Base-by-base conservation (phyloP, 768 basidiomycete genomes). In the Hericium coralloides region DNA sequence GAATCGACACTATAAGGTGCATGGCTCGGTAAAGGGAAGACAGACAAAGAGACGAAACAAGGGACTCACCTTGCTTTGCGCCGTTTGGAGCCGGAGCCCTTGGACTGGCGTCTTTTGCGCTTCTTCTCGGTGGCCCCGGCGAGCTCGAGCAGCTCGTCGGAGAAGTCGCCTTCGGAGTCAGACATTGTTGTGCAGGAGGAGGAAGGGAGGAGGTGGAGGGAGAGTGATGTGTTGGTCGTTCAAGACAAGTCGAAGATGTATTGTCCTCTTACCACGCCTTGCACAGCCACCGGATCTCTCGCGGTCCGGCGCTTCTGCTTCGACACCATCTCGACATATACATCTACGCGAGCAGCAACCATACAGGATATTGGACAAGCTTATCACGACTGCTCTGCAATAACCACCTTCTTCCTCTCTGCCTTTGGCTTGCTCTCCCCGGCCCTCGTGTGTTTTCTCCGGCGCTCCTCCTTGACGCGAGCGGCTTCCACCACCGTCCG, bases 381-480 rank as follows among this genome's bases (percentile, higher is more conserved):
- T 15, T 12, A 50, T 47, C 70, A 87, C 49, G 76, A 77, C 75
- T 95, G 92, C 73, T 94, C 91, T 48, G 77, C 77, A 59, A 93
- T 73, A 59, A 98, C 89, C 43, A 85, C 74, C 69, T 89, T 95
- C 74, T 93, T 94, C 71, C 87, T 82, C 77, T 94, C 94, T 41
- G 93, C 82, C 67, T 88, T 91, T 9, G 95, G 95, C 67, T 93
- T 97, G 70, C 70, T 81, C 68, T 85, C 83, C 47, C 93, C 94
- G 12, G 83, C 83, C 25, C 92, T 79, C 7, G 95, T 88, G 69
- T 98, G 95, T 66, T 85, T 87, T 68, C 95, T 76, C 60, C 95
- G 77, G 61, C 94, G 81, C 68, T 98, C 95, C 65, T 99, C 94
- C 74, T 97, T 98, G 78, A 88, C 89, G 57, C 87, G 81, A 45